phyloP scores from a whole-genome alignment of 2,329 filamentous ascomycete genomes.

The Cytospora piceicola region DNA sequence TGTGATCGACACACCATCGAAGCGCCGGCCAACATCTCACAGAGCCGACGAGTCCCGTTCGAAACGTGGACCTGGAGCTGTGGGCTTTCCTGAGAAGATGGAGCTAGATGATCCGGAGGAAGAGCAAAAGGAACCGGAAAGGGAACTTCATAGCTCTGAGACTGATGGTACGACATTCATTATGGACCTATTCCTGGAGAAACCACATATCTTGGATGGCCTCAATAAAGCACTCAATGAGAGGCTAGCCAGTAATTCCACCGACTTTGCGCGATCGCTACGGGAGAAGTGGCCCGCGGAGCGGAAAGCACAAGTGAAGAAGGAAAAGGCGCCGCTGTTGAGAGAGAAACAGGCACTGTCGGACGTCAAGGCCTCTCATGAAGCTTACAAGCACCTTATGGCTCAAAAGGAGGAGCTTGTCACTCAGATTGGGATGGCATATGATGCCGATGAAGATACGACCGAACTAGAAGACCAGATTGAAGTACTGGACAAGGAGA shows the following conservation, averaged over 20 bases:
- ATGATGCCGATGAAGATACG: slow-evolving; percentile 55
- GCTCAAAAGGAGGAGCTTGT: slow-evolving; percentile 51
- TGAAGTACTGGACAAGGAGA: slow-evolving; percentile 51
- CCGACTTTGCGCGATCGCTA: slow-evolving; percentile 53
- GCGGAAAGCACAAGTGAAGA: slow-evolving; percentile 51
- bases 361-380: slow-evolving; percentile 46
- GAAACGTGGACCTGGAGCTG: not conserved
- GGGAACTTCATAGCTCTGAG: slow-evolving; percentile 36
- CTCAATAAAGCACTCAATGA: slow-evolving; percentile 46
- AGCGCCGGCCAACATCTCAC: not conserved
- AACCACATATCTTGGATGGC: slow-evolving; percentile 41
- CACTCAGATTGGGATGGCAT: slow-evolving; percentile 53
- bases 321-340: slow-evolving; percentile 52
- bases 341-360: slow-evolving; percentile 51
- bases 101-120: slow-evolving; percentile 5
- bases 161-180: slow-evolving; percentile 40
- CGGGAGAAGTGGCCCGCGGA: slow-evolving; percentile 51
- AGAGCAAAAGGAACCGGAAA: slow-evolving; percentile 20
- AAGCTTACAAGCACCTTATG: slow-evolving; percentile 47
- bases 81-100: not conserved
- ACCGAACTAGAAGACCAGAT: slow-evolving; percentile 55
- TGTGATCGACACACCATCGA: slow-evolving; percentile 1
- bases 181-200: slow-evolving; percentile 42
- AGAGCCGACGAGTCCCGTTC: not conserved
- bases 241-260: slow-evolving; percentile 51